These are phyloP conservation scores for Simmondsia chinensis DNA, from an alignment of 148 eudicot genomes.

Conservation along the genomic window DNA sequence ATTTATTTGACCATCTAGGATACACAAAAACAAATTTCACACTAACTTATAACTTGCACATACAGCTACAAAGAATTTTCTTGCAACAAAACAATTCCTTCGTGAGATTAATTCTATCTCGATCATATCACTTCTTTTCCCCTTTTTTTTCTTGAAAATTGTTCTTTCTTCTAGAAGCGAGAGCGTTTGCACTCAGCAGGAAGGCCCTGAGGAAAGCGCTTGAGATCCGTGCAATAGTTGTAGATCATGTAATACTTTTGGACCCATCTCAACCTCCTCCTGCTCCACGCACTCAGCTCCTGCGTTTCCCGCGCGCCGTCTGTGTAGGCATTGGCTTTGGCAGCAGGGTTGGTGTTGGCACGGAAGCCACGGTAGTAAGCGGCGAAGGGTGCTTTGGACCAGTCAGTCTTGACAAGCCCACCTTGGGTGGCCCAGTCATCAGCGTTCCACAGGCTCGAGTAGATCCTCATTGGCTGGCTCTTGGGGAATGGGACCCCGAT, in stretches of 20 bases:
- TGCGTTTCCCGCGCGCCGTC: slow-evolving; percentile 22
- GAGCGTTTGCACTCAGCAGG: slow-evolving; percentile 37
- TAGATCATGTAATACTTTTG: slow-evolving; percentile 52
- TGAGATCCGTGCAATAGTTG: slow-evolving; percentile 40
- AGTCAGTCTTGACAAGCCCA: slow-evolving; percentile 46
- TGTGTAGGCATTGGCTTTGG: slow-evolving; percentile 13
- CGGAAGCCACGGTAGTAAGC: slow-evolving; percentile 44
- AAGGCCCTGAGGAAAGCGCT: slow-evolving; percentile 41
- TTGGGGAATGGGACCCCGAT: slow-evolving; percentile 53
- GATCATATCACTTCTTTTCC: too few species aligned
- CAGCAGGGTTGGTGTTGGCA: slow-evolving; percentile 23
- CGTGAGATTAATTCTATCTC: too few species aligned
- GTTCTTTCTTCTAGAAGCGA: too few species aligned
- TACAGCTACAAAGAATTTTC: too few species aligned
- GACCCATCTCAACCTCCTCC: slow-evolving; percentile 46
- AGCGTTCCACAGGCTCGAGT: slow-evolving; percentile 63
- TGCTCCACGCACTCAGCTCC: slow-evolving; percentile 29
- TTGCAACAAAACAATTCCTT: too few species aligned
- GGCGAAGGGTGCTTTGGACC: slow-evolving; percentile 45
- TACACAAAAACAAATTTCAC: too few species aligned
- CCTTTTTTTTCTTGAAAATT: too few species aligned
- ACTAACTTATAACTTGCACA: too few species aligned
- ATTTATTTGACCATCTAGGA: too few species aligned
- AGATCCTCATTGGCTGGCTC: slow-evolving; percentile 52
- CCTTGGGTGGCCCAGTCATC: slow-evolving; percentile 73